Evolutionary conservation across 2,329 filamentous ascomycete species (phyloP), one percentile per base, ranked within the genome.

Genomic region (Colletotrichum lini): DNA sequence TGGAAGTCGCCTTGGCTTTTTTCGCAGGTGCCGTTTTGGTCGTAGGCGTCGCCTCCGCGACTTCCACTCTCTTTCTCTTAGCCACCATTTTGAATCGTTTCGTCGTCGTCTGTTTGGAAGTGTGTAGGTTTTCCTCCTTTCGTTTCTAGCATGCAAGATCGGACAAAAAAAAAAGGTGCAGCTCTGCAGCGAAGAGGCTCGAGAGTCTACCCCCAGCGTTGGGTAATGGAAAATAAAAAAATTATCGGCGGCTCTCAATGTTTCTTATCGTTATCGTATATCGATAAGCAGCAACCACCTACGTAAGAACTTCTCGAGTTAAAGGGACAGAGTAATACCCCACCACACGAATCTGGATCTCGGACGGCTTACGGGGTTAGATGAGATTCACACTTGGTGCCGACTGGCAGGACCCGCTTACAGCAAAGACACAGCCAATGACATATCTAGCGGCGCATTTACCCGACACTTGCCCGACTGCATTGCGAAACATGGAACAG

Each of bases 61-160:
- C 77, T 23, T 81, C 79, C 72, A 82, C 79, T 78, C 84, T 84
- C 84, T 87, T 88, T 77, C 86, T 81, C 75, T 88, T 88, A 21
- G 78, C 84, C 21, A 47, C 68, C 86, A 87, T 87, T 59, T 73
- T 64, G 21, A 35, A 45, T 57, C 13, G 49, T 49, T 70, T 68
- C 53, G 70, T 50, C 26, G 59, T 68, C 47, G 68, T 59, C 26
- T 23, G 50, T 50, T 35, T 72, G 45, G 40, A 35, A 42, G 52
- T 58, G 16, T 12, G 53, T 54, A 66, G 53, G n/a, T 38, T 50
- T 35, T 38, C 8, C 35, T 38, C 35, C 35, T 38, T 38, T 10
- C 35, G 9, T 67, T 69, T 65, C 38, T 40, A 40, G 42, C 35
- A 30, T 49, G 21, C 13, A 38, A 65, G 54, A 65, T 68, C 60